Evolutionary conservation across 73 alveolate genomes (phyloP).

Genomic region (Paraurostyla sp.): DNA sequence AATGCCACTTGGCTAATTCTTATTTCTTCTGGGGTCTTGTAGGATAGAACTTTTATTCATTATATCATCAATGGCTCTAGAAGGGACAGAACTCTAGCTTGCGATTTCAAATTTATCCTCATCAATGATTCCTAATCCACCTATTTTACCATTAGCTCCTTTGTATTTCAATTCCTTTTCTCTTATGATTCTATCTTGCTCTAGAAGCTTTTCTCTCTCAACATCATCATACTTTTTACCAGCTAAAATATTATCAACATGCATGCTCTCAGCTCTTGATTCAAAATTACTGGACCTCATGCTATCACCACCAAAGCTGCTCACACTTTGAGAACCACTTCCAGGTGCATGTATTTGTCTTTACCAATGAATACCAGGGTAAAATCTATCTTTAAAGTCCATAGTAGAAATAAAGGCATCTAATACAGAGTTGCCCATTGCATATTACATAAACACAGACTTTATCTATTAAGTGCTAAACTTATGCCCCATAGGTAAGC

Average conservation of each 20-base stretch:
- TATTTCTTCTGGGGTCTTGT: slow-evolving; percentile 52
- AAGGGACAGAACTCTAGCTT: slow-evolving; percentile 24
- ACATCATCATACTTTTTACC: slow-evolving; percentile 55
- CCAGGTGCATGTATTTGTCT: neutral
- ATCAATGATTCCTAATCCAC: slow-evolving; percentile 45
- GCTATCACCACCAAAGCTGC: neutral
- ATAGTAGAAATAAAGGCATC: neutral
- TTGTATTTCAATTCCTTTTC: slow-evolving; percentile 32
- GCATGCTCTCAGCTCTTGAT: slow-evolving; percentile 51
- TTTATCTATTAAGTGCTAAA: slow-evolving; percentile 31
- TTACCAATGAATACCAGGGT: slow-evolving; percentile 60
- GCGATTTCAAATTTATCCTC: slow-evolving; percentile 29
- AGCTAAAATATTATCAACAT: slow-evolving; percentile 53
- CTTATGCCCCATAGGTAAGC: slow-evolving; percentile 37
- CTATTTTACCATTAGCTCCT: neutral
- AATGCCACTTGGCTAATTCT: slow-evolving; percentile 29
- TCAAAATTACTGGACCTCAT: neutral
- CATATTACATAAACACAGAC: slow-evolving; percentile 13
- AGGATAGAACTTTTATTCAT: neutral
- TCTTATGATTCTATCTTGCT: neutral
- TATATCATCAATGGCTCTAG: slow-evolving; percentile 57
- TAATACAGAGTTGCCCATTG: neutral
- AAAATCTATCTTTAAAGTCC: slow-evolving; percentile 68
- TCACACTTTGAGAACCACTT: neutral
- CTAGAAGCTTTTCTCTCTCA: neutral